phyloP scores from a whole-genome alignment of 805 yeast species.

The Lipomyces japonicus region DNA sequence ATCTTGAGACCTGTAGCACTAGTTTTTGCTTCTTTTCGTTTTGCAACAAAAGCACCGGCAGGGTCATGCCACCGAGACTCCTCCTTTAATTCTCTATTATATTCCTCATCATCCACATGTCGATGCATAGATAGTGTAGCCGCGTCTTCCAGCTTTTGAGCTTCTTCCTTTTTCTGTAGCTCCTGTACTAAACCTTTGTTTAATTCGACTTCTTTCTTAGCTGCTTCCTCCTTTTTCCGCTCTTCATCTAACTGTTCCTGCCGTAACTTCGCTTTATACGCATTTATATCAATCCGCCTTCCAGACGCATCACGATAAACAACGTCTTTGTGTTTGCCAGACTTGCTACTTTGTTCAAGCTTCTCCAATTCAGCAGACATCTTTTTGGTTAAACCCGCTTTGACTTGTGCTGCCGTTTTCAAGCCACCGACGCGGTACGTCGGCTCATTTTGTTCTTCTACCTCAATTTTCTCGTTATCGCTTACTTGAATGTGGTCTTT shows the following conservation, averaged over 20 bases:
- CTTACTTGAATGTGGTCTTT: constrained; percentile 3
- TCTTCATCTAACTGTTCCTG: constrained; percentile 32
- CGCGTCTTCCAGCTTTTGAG: constrained; percentile 34
- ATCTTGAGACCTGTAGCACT: constrained; percentile 49
- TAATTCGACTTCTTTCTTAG: constrained; percentile 31
- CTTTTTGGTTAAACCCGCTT: constrained; percentile 39
- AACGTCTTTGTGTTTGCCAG: constrained; percentile 38
- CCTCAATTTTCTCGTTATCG: neutral
- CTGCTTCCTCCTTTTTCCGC: constrained; percentile 26
- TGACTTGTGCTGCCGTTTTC: constrained; percentile 47
- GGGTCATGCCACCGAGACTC: constrained; percentile 61
- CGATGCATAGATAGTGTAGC: constrained; percentile 34
- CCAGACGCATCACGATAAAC: constrained; percentile 64
- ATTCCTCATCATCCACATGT: constrained; percentile 42
- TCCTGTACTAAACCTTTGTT: constrained; percentile 44
- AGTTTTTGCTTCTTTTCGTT: constrained; percentile 26
- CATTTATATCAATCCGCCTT: constrained; percentile 45
- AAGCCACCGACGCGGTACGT: constrained; percentile 40
- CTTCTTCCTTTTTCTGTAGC: constrained; percentile 40
- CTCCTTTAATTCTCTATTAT: constrained; percentile 38
- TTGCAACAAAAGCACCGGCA: constrained; percentile 45
- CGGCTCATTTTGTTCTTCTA: neutral
- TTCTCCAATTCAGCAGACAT: constrained; percentile 29
- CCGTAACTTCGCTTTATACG: constrained; percentile 33
- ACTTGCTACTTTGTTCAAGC: constrained; percentile 12